Percentiles rank a stretch among this genome's conserved stretches.
These are phyloP conservation scores for Tuber magnatum DNA, from an alignment of 495 filamentous ascomycete genomes.

Conservation along the genomic window DNA sequence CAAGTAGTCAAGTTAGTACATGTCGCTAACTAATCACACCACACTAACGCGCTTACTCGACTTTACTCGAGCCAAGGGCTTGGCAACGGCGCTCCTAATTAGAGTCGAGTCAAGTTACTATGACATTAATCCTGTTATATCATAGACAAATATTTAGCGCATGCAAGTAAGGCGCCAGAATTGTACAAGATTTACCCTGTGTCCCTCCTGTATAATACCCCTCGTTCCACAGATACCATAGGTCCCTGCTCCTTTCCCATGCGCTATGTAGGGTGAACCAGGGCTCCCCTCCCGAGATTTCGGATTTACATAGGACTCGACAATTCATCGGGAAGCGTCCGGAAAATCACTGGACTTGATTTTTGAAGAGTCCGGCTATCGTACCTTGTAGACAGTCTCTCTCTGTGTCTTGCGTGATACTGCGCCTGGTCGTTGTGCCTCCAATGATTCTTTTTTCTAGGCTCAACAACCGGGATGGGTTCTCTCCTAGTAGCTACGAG, in stretches of 20 bases:
- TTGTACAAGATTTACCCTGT: conserved; percentile 1
- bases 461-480: not conserved
- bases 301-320: not conserved
- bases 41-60: not conserved
- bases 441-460: not conserved
- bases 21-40: not conserved
- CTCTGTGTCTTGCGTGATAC: not conserved
- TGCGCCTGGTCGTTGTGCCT: not conserved
- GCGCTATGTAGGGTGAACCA: not conserved
- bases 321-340: not conserved
- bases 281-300: not conserved
- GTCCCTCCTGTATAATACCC: not conserved
- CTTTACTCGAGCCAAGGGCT: conserved; percentile 1
- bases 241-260: not conserved
- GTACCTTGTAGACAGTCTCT: not conserved
- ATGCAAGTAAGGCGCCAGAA: not conserved
- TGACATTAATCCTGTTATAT: too few relatives aligned
- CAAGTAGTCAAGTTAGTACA: too few relatives aligned
- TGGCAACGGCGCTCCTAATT: not conserved
- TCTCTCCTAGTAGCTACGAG: not conserved
- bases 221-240: not conserved
- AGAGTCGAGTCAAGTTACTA: not conserved
- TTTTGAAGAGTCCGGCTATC: not conserved
- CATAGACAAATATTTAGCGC: not conserved
- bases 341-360: not conserved